Base-by-base conservation (phyloP, 1,284 basidiomycete species). In the Irpex sp. region DNA sequence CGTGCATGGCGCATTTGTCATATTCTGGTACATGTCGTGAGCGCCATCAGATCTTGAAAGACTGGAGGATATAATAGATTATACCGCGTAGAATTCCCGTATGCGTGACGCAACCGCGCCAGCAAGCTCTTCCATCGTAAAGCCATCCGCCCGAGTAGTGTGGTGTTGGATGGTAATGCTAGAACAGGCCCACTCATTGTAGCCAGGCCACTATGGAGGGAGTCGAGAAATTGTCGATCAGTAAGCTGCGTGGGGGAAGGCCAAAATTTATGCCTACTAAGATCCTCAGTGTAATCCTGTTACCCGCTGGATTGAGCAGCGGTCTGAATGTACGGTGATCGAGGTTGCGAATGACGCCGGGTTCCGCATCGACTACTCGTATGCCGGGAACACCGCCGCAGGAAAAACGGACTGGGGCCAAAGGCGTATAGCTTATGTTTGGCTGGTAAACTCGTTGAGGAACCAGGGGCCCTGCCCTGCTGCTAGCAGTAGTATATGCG, bases 201-300 rank as follows among this genome's bases (percentile, higher is more conserved):
- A 61, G 1, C 60, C 60, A 47, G 60, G 60, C 60, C 60, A 61
- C 60, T 61, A 2, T n/a, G 7, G 39, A 35, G 7, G 7, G 39
- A 35, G 7, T 7, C 15, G 35, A 21, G 54, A 55, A 54, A 36
- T 31, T 26, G 26, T 26, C 26, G 26, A 26, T 26, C 26, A 26
- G 26, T 26, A 26, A 26, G 26, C 26, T 26, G 7, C 39, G 15
- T 33, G 37, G 15, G 26, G 21, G 19, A 26, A 8, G 17, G 6
- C 33, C 33, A 36, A 31, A 31, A n/a, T 49, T 8, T 5, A 8
- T n/a, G 49, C 50, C 33, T 26, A 57, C 60, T 0, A 35, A 31
- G 13, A 61, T 57, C 2, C 60, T 9, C 4, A 57, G 13, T 1
- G 33, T 57, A 1, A 49, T 61, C 4, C 56, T 13, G 19, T 9